Evolutionary conservation across 225 moss, liverwort and hornwort genomes (phyloP).

Genomic region (Bryum argenteum): DNA sequence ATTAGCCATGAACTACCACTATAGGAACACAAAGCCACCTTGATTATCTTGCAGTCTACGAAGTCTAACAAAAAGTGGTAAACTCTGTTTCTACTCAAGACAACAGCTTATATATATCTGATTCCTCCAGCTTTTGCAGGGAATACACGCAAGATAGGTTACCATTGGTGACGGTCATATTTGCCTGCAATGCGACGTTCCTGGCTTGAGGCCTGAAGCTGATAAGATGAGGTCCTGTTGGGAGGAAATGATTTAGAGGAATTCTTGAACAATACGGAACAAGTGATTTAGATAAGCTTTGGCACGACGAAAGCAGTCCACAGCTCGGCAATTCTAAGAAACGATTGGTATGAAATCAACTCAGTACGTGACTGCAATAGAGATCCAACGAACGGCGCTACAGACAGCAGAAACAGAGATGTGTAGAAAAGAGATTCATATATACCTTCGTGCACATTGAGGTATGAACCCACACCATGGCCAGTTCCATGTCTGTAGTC

Average conservation of each 20-base stretch:
- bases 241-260: conserved; percentile 7
- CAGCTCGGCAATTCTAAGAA: conserved; percentile 6
- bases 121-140: conserved; percentile 10
- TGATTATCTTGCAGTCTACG: not conserved
- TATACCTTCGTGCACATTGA: conserved; percentile 85
- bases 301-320: not conserved
- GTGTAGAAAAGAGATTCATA: not conserved
- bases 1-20: not conserved
- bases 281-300: not conserved
- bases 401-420: not conserved
- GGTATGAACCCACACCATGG: conserved; percentile 80
- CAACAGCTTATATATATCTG: too few species aligned
- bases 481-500: conserved; percentile 87
- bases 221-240: conserved; percentile 77
- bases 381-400: conserved; percentile 19
- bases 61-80: not conserved
- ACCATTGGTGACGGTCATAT: conserved; percentile 88
- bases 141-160: conserved; percentile 9
- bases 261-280: not conserved
- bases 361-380: not conserved
- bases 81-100: not conserved
- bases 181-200: conserved; percentile 80
- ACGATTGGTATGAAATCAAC: not conserved
- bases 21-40: conserved; percentile 6
- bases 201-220: conserved; percentile 90